Conservation (phyloP, 225 moss, liverwort and hornwort genomes). For the Rhytidiadelphus loreus region DNA sequence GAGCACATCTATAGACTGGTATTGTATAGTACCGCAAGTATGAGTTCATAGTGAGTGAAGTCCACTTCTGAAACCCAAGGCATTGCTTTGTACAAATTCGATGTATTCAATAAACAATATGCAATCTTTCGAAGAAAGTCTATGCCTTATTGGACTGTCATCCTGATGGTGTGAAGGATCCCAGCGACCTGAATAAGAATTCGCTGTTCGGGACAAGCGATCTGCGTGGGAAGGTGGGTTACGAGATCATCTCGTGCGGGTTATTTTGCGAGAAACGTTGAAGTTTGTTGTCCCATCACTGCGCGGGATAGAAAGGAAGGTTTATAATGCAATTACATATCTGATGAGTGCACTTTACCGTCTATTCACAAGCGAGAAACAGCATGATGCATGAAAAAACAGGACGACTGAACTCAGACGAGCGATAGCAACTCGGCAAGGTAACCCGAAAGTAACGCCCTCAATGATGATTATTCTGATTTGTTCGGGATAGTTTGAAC, state of each 20-base stretch:
- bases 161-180: not conserved
- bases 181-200: not conserved
- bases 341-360: not conserved
- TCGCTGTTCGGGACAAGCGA: not conserved
- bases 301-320: not conserved
- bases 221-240: not conserved
- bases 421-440: not conserved
- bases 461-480: not conserved
- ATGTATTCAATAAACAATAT: not conserved
- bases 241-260: not conserved
- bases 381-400: not conserved
- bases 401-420: not conserved
- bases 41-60: not conserved
- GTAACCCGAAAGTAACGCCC: not conserved
- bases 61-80: not conserved
- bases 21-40: not conserved
- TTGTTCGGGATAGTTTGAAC: not conserved
- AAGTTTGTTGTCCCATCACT: not conserved
- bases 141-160: not conserved
- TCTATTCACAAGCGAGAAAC: not conserved
- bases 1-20: not conserved
- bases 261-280: not conserved
- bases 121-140: not conserved
- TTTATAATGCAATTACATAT: not conserved
- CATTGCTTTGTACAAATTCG: slow-evolving; percentile 9